A percentile compares a stretch with the other conserved stretches of the same genome.
Conservation (phyloP, 441 rosid species). For the Melianthus villosus region DNA sequence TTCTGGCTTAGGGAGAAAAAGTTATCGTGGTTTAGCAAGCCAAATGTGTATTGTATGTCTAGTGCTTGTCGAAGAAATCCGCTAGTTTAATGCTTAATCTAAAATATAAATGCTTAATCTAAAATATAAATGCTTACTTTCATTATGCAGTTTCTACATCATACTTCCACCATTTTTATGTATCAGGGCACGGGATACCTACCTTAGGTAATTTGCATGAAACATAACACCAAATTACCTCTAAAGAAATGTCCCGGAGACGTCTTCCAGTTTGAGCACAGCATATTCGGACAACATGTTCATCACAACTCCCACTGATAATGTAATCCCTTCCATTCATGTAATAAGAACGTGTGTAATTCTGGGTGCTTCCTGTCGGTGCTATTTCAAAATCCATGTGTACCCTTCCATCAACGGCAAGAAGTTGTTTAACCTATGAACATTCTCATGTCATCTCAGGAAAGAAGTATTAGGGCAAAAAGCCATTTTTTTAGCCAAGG, state of each 20-base stretch:
- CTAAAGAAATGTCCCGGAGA: slow-evolving; percentile 72
- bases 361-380: slow-evolving; percentile 64
- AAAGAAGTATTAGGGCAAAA: too few relatives aligned
- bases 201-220: neutral
- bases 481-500: too few relatives aligned
- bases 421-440: slow-evolving; percentile 84
- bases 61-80: too few relatives aligned
- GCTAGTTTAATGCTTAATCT: too few relatives aligned
- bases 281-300: slow-evolving; percentile 67
- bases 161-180: slow-evolving; percentile 2
- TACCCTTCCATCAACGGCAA: slow-evolving; percentile 74
- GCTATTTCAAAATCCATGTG: slow-evolving; percentile 59
- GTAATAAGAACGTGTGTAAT: slow-evolving; percentile 89
- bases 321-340: slow-evolving; percentile 86
- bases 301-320: slow-evolving; percentile 87
- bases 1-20: too few relatives aligned
- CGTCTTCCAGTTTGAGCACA: slow-evolving; percentile 98
- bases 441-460: too few relatives aligned
- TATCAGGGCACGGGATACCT: neutral
- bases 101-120: too few relatives aligned
- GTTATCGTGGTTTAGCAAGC: too few relatives aligned
- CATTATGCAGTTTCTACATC: neutral
- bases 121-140: too few relatives aligned
- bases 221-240: slow-evolving; percentile 28
- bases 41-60: too few relatives aligned